Evolutionary conservation across 2,329 filamentous ascomycete species (phyloP), one percentile per base, ranked within the genome.

Genomic region (Ustilaginoidea virens): DNA sequence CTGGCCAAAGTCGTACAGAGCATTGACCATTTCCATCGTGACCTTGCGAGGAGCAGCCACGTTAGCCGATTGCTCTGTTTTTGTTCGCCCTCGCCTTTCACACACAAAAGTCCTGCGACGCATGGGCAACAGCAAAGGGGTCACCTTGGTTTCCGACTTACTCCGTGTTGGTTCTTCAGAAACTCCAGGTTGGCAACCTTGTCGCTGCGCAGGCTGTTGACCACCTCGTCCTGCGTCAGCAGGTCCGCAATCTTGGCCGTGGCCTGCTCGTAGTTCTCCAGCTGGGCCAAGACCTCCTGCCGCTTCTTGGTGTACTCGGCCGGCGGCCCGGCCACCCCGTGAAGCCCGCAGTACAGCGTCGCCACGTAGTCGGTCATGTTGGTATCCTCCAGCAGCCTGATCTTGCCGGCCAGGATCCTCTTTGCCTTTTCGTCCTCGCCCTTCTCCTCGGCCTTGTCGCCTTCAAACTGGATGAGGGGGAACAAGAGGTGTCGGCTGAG

Each of bases 301-400:
- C 83, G 71, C 74, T 90, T 92, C 55, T 80, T 75, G 45, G 74
- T 71, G 56, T 86, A 96, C 57, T 94, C 85, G 38, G 78, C 69
- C 28, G 90, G 86, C 31, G 80, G 63, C 37, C 81, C 69, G 35
- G 79, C 67, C 39, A 83, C 71, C 44, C 76, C 69, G 62, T 96
- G 74, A 41, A 98, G 73, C 49, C 94, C 80, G 53, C 80, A 80
- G 66, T 92, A 83, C 42, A 98, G 64, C 48, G 78, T 80, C 49
- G 86, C 86, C 31, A 96, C 82, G 54, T 92, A 98, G 59, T 98
- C 90, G 47, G 80, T 90, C 90, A 98, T 98, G 67, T 96, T 94
- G 48, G 90, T 96, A 55, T 85, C 77, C 63, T 92, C 87, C 43
- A 98, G 74, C 34, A 98, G 74, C 60, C 87, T 78, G 56, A 87